Percentiles rank a stretch among this genome's conserved stretches.
Evolutionary conservation across 331 rosid species (phyloP).

Genomic region (Dryas integrifolia): DNA sequence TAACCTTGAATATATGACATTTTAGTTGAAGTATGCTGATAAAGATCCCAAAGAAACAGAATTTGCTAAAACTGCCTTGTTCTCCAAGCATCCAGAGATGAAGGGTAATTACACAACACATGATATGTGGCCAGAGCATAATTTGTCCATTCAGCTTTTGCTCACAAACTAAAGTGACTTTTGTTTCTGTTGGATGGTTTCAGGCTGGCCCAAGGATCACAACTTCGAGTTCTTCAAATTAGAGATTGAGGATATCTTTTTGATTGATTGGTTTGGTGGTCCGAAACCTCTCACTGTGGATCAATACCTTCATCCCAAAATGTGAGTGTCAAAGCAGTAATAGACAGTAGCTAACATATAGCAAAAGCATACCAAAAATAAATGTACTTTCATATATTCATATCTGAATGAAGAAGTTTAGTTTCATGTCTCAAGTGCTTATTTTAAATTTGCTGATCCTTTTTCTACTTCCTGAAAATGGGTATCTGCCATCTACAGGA

Average conservation of each 20-base stretch:
- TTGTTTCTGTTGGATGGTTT: slow-evolving; percentile 20
- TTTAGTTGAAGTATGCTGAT: slow-evolving; percentile 66
- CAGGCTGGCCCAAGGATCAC: slow-evolving; percentile 82
- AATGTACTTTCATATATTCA: slow-evolving; percentile 1
- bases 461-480: slow-evolving; percentile 13
- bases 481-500: slow-evolving; percentile 40
- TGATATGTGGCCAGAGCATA: slow-evolving; percentile 9
- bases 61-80: slow-evolving; percentile 68
- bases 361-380: neutral
- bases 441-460: slow-evolving; percentile 20
- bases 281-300: slow-evolving; percentile 80
- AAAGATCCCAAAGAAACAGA: slow-evolving; percentile 48
- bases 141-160: neutral
- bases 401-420: slow-evolving; percentile 1
- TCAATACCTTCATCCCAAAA: slow-evolving; percentile 52
- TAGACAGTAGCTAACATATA: neutral
- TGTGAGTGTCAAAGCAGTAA: slow-evolving; percentile 45
- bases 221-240: slow-evolving; percentile 66
- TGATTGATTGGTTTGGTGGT: slow-evolving; percentile 85
- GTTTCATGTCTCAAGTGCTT: slow-evolving; percentile 7
- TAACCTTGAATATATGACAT: slow-evolving; percentile 10
- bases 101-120: slow-evolving; percentile 38
- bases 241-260: slow-evolving; percentile 66
- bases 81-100: slow-evolving; percentile 93
- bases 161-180: slow-evolving; percentile 5